Evolutionary conservation across 2,329 filamentous ascomycete species (phyloP), one percentile per base, ranked within the genome.

Genomic region (Pestalotiopsis sp.): DNA sequence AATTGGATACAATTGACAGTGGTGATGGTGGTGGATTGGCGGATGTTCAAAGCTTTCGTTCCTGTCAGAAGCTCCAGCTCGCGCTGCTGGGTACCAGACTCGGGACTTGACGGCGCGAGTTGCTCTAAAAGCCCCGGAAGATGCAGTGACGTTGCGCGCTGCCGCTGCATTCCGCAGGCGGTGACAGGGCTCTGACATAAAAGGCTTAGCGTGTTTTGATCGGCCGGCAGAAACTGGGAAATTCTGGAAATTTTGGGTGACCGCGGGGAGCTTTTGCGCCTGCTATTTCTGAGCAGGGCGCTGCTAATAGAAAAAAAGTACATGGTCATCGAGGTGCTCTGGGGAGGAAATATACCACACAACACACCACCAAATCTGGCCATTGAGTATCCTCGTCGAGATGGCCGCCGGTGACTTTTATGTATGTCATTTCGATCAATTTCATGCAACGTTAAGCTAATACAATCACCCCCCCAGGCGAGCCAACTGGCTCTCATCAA

Each of bases 401-500:
- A 73, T 66, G 70, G 67, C 58, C 52, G 67, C 14, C 39, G 65
- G 61, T 39, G 66, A 70, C 27, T 67, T 68, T 52, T 23, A 70
- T 63, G 69, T 70, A 61, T 58, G 61, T 41, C 9, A 27, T 41
- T 9, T 14, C 52, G 13, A 4, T n/a, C 13, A 27, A 14, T 17
- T 49, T 6, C n/a, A 23, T 31, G 41, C 4, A 12, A 23, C 13
- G 27, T 5, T 4, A 9, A 27, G 6, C 58, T 25, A 14, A 61
- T 52, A 65, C 31, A 67, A 52, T 36, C 2, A 38, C 36, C 3
- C 9, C 20, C 59, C 9, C 67, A 78, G 77, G 76, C 75, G 39
- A 74, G 68, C 70, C 77, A 71, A 69, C 74, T 75, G 74, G 72
- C 82, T 74, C 83, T 89, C 71, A 82, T 89, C 74, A 85, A 83